A percentile compares a stretch with the other conserved stretches of the same genome.
Conservation (phyloP, 1,139 yeast species). For the Saccharomyces uvarum region DNA sequence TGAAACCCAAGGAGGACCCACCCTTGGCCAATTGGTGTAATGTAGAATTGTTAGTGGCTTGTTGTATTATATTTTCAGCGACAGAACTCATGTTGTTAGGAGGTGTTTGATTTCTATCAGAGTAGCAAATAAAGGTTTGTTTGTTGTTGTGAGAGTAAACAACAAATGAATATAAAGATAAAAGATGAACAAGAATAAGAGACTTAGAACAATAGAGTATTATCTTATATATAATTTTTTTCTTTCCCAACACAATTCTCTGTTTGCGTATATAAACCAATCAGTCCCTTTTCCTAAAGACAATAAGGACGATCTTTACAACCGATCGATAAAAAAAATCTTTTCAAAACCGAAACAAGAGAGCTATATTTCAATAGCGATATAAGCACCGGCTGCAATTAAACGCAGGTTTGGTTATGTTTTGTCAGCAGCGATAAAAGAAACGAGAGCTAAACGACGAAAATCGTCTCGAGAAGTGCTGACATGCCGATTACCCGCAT, state of each 20-base stretch:
- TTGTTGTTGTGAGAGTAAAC: not conserved
- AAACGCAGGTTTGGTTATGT: not conserved
- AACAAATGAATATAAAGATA: not conserved
- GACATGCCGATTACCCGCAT: not conserved
- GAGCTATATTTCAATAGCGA: not conserved
- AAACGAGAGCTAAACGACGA: not conserved
- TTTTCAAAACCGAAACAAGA: not conserved
- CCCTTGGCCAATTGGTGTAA: slow-evolving; percentile 4
- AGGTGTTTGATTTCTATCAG: not conserved
- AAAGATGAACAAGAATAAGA: not conserved
- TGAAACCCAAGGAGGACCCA: slow-evolving; percentile 1
- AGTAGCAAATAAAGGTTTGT: not conserved
- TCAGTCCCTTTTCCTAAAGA: not conserved
- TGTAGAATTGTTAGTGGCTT: not conserved
- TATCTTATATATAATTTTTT: not conserved
- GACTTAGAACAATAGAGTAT: not conserved
- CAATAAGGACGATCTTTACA: slow-evolving; percentile 1
- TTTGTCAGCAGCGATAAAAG: slow-evolving; percentile 1
- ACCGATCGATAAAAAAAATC: not conserved
- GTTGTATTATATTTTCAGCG: not conserved
- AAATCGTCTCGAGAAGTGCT: not conserved
- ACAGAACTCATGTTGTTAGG: not conserved
- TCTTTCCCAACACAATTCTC: not conserved
- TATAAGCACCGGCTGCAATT: not conserved
- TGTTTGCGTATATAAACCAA: not conserved